Conservation (phyloP, 768 basidiomycete species). For the Naganishia antarctica region DNA sequence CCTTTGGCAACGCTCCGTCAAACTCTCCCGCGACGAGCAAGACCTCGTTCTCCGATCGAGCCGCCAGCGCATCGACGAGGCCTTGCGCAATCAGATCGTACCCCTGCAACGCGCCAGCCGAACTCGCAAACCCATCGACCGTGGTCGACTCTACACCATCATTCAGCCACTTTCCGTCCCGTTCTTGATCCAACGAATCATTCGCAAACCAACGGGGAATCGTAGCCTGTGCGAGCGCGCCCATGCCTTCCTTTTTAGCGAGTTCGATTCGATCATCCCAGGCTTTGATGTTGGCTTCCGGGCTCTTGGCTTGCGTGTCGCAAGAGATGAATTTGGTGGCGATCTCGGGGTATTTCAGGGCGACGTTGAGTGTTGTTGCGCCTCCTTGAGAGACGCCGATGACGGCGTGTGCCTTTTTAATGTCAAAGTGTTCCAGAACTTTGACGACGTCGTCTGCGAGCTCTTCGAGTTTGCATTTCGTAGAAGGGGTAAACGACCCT, state of each 20-base stretch:
- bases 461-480: slow-evolving; percentile 36
- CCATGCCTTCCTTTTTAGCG: slow-evolving; percentile 37
- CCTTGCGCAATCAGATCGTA: slow-evolving; percentile 44
- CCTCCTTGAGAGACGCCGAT: slow-evolving; percentile 50
- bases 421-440: slow-evolving; percentile 37
- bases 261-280: slow-evolving; percentile 48
- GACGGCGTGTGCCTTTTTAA: slow-evolving; percentile 37
- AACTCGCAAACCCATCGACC: slow-evolving; percentile 42
- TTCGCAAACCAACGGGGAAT: slow-evolving; percentile 46
- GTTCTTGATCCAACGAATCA: slow-evolving; percentile 31
- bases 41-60: slow-evolving; percentile 30
- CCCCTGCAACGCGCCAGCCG: slow-evolving; percentile 43
- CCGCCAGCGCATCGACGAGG: slow-evolving; percentile 34
- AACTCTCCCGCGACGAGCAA: slow-evolving; percentile 46
- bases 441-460: slow-evolving; percentile 43
- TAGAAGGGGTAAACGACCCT: slow-evolving; percentile 39
- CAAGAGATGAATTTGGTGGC: slow-evolving; percentile 40
- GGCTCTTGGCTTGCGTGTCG: slow-evolving; percentile 47
- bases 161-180: slow-evolving; percentile 31
- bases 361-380: slow-evolving; percentile 46
- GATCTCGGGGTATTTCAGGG: slow-evolving; percentile 35
- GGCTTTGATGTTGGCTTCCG: slow-evolving; percentile 44
- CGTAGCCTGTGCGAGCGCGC: slow-evolving; percentile 39
- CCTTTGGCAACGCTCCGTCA: slow-evolving; percentile 45
- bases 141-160: slow-evolving; percentile 38